Percentiles rank a stretch among this genome's conserved stretches.
phyloP scores from a whole-genome alignment of 2,329 filamentous ascomycete species.

The Aspergillus sp. region DNA sequence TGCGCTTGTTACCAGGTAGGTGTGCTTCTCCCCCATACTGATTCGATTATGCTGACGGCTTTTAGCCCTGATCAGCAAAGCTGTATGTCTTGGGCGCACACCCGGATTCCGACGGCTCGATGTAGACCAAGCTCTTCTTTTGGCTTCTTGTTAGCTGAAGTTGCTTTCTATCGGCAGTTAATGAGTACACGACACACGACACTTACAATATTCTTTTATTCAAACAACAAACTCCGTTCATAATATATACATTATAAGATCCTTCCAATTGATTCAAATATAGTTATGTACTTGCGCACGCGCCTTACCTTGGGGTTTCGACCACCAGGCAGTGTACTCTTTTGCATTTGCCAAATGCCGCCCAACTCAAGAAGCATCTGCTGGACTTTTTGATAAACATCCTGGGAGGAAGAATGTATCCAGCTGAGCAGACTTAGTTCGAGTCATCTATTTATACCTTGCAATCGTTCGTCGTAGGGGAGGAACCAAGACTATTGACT shows the following conservation, averaged over 20 bases:
- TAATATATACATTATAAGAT: background rate
- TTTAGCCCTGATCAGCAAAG: constrained; percentile 16
- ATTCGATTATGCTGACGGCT: constrained; percentile 4
- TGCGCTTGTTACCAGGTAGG: constrained; percentile 18
- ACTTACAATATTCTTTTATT: no score
- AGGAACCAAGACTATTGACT: no score
- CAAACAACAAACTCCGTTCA: background rate
- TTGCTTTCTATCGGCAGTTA: background rate
- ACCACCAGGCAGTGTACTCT: no score
- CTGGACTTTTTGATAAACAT: no score
- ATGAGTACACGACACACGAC: background rate
- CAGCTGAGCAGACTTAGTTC: background rate
- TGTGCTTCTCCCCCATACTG: background rate
- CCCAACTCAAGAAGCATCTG: no score
- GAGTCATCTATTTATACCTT: no score
- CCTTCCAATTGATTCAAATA: no score
- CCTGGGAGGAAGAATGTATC: background rate
- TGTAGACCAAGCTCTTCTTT: constrained; percentile 18
- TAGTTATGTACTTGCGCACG: no score
- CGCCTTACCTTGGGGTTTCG: no score
- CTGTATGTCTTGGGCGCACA: constrained; percentile 24
- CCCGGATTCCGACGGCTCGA: constrained; percentile 21
- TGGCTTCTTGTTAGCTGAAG: background rate
- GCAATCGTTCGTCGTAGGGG: no score
- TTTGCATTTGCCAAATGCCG: no score